These are phyloP conservation scores for Fusarium virguliforme DNA, from an alignment of 2,329 filamentous ascomycete species.

Conservation along the genomic window DNA sequence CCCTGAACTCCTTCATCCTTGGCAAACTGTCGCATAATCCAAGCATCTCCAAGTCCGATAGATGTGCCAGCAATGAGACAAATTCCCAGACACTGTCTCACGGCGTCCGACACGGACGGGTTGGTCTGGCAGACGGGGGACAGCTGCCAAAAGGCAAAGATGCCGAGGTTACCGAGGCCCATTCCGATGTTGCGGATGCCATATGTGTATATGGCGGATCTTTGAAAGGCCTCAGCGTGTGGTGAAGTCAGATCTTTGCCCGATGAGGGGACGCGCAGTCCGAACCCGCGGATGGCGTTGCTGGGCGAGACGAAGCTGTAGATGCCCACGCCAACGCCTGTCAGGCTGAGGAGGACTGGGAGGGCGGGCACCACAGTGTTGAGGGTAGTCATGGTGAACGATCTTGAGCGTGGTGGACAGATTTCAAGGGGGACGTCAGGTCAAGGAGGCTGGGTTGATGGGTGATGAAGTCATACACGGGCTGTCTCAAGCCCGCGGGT, in stretches of 20 bases:
- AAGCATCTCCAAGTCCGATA: conserved; percentile 36
- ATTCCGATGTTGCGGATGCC: conserved; percentile 33
- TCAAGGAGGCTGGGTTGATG: background rate
- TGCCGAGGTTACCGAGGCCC: conserved; percentile 26
- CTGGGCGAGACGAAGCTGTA: conserved; percentile 40
- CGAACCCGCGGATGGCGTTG: conserved; percentile 30
- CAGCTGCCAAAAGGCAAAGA: conserved; percentile 40
- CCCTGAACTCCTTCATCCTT: conserved; percentile 26
- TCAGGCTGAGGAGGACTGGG: conserved; percentile 34
- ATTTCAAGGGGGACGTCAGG: too few species aligned
- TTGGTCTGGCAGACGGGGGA: conserved; percentile 26
- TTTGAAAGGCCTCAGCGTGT: conserved; percentile 30
- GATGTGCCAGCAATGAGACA: conserved; percentile 34
- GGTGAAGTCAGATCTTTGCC: background rate
- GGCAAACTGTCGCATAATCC: conserved; percentile 29
- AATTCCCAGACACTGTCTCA: conserved; percentile 32
- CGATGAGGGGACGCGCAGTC: conserved; percentile 8
- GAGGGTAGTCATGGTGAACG: background rate
- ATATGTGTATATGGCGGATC: conserved; percentile 25
- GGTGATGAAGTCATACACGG: background rate
- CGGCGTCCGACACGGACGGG: conserved; percentile 13
- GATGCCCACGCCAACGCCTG: conserved; percentile 29
- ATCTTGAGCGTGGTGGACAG: background rate
- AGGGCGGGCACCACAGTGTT: conserved; percentile 24
- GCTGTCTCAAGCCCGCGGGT: background rate